A percentile compares a stretch with the other conserved stretches of the same genome.
Conservation (phyloP, 306 rosid genomes). For the Rosa rugosa region DNA sequence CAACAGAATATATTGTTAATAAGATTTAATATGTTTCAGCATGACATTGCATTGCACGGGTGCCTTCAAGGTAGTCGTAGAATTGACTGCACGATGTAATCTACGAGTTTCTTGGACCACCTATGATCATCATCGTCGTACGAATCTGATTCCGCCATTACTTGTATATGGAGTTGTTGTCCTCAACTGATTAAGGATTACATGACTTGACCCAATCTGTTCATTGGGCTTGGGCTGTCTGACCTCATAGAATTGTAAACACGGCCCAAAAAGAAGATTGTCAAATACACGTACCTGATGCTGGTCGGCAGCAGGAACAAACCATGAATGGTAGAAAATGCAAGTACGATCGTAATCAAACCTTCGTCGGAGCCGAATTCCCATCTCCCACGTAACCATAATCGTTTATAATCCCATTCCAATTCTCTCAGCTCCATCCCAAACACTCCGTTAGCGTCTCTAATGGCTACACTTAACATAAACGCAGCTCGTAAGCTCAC, state of each 20-base stretch:
- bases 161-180: no score
- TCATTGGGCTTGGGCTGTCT: background rate
- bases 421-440: background rate
- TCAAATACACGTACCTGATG: background rate
- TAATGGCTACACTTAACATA: constrained; percentile 54
- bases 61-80: no score
- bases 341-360: constrained; percentile 1
- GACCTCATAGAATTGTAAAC: background rate
- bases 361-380: background rate
- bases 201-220: background rate
- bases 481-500: constrained; percentile 31
- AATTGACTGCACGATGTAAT: no score
- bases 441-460: background rate
- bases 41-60: no score
- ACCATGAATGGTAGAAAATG: constrained; percentile 10
- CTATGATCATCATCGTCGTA: no score
- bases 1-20: no score
- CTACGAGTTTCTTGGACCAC: no score
- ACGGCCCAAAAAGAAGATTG: background rate
- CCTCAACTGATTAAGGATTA: no score
- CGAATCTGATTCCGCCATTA: no score
- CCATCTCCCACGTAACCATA: background rate
- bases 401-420: background rate
- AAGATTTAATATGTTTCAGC: no score
- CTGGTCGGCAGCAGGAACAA: background rate